Percentiles rank a stretch among this genome's conserved stretches.
Evolutionary conservation across 2,329 filamentous ascomycete genomes (phyloP).

Genomic region (Arthrobotrys conoides): DNA sequence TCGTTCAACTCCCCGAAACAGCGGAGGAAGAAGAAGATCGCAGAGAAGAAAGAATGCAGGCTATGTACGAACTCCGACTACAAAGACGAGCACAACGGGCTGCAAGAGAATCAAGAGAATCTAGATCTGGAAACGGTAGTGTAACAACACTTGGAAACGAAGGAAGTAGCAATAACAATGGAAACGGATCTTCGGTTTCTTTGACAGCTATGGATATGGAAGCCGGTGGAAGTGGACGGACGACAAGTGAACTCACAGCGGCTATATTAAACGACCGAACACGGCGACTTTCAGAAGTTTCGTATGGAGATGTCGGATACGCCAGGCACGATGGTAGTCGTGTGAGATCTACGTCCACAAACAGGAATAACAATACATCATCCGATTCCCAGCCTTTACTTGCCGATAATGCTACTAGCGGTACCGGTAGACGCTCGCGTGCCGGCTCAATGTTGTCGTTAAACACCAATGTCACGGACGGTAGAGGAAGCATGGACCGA

Average conservation of each 20-base stretch:
- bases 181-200: slow-evolving; percentile 49
- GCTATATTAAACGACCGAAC: slow-evolving; percentile 73
- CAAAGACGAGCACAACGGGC: slow-evolving; percentile 84
- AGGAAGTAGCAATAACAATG: not conserved
- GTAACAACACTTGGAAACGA: slow-evolving; percentile 30
- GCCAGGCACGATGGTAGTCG: slow-evolving; percentile 83
- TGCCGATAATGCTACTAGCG: slow-evolving; percentile 38
- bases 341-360: slow-evolving; percentile 76
- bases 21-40: slow-evolving; percentile 82
- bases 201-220: slow-evolving; percentile 56
- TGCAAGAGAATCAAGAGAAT: slow-evolving; percentile 67
- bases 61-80: slow-evolving; percentile 87
- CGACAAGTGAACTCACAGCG: slow-evolving; percentile 62
- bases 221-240: slow-evolving; percentile 59
- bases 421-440: slow-evolving; percentile 34
- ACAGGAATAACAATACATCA: slow-evolving; percentile 34
- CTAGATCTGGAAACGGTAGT: slow-evolving; percentile 50
- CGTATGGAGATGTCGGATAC: slow-evolving; percentile 82
- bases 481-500: slow-evolving; percentile 45
- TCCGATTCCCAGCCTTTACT: slow-evolving; percentile 57
- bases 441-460: slow-evolving; percentile 55
- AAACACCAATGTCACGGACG: slow-evolving; percentile 49
- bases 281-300: slow-evolving; percentile 80
- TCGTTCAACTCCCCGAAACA: slow-evolving; percentile 86
- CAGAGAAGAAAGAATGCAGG: slow-evolving; percentile 92